phyloP scores from a whole-genome alignment of 192 early-diverging fungal genomes.

The Linnemannia hyalina region DNA sequence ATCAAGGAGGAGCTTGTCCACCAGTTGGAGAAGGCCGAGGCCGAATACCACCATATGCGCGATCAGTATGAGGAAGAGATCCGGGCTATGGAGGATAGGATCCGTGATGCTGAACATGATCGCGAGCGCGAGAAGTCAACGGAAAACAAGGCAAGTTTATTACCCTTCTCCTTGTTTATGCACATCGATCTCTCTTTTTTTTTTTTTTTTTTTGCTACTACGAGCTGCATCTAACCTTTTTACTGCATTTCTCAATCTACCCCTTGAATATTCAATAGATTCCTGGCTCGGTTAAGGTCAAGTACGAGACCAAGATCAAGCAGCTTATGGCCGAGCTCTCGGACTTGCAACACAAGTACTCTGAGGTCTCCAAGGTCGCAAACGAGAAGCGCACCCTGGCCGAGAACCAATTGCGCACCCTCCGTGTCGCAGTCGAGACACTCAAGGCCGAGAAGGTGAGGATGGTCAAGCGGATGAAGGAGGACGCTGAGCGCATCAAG shows the following conservation, averaged over 20 bases:
- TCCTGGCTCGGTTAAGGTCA: slow-evolving; percentile 61
- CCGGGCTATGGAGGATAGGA: slow-evolving; percentile 66
- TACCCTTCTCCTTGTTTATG: slow-evolving; percentile 21
- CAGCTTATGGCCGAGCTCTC: slow-evolving; percentile 65
- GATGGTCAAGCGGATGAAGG: slow-evolving; percentile 81
- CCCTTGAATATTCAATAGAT: slow-evolving; percentile 36
- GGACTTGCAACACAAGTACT: slow-evolving; percentile 67
- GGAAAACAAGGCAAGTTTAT: slow-evolving; percentile 56
- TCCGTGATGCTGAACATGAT: slow-evolving; percentile 76
- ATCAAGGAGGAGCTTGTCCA: slow-evolving; percentile 72
- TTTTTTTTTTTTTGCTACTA: not conserved
- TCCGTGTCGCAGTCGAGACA: slow-evolving; percentile 76
- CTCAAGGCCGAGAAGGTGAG: slow-evolving; percentile 82
- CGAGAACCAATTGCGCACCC: slow-evolving; percentile 71
- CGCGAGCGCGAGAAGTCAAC: slow-evolving; percentile 58
- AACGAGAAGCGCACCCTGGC: slow-evolving; percentile 64
- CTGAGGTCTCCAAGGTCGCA: slow-evolving; percentile 64
- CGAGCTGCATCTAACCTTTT: not conserved
- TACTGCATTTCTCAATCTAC: not conserved
- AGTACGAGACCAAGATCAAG: slow-evolving; percentile 72
- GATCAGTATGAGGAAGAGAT: slow-evolving; percentile 81
- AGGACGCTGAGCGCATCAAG: slow-evolving; percentile 71
- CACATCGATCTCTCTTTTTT: not conserved
- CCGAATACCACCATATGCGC: slow-evolving; percentile 70
- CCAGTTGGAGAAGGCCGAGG: slow-evolving; percentile 68